Evolutionary conservation across 2,329 filamentous ascomycete genomes (phyloP).

Genomic region (Fusarium avenaceum): DNA sequence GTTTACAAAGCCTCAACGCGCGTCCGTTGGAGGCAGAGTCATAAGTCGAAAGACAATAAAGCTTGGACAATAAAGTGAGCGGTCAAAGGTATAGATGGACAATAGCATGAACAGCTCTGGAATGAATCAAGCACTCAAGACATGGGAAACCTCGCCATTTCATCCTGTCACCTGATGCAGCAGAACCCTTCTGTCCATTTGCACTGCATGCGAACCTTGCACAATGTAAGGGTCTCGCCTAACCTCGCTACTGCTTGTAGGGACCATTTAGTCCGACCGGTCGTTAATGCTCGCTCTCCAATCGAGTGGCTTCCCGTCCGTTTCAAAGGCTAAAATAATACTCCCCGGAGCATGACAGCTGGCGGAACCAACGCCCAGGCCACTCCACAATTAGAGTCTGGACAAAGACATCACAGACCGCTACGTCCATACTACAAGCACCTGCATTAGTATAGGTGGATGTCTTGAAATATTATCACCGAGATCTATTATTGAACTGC

Average conservation of each 20-base stretch:
- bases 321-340: constrained; percentile 14
- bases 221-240: constrained; percentile 17
- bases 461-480: neutral
- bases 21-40: constrained; percentile 7
- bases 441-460: neutral
- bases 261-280: constrained; percentile 24
- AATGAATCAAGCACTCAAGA: constrained; percentile 2
- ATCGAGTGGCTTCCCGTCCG: constrained; percentile 18
- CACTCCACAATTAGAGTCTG: neutral
- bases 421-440: constrained; percentile 3
- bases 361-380: constrained; percentile 19
- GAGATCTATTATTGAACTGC: neutral
- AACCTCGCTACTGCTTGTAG: constrained; percentile 40
- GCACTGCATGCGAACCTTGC: constrained; percentile 26
- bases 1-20: constrained; percentile 21
- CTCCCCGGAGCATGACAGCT: constrained; percentile 18
- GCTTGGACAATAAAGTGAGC: neutral
- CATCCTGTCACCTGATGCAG: constrained; percentile 37
- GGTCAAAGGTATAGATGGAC: constrained; percentile 1
- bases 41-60: neutral
- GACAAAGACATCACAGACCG: constrained; percentile 11
- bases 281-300: constrained; percentile 13
- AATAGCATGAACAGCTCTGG: constrained; percentile 15
- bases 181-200: neutral
- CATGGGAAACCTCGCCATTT: constrained; percentile 27